Base-by-base conservation (phyloP, 805 yeast genomes). In the Sugiyamaella boreocaroliniensis region DNA sequence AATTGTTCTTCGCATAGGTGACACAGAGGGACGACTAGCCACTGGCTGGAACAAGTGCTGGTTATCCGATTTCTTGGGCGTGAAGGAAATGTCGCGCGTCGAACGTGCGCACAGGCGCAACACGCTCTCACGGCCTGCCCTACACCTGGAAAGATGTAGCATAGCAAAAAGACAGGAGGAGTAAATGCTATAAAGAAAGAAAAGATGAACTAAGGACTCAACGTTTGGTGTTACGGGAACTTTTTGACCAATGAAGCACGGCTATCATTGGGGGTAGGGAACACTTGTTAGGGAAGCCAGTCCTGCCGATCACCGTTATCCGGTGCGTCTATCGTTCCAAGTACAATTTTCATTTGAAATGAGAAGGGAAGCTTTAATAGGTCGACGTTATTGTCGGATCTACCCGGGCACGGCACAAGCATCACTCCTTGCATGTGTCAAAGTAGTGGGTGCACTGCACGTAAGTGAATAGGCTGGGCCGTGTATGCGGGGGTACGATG, bases 1-100 rank as follows among this genome's bases (percentile, higher is more conserved):
- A 41, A 85, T 88, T 45, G 64, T 65, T 43, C 74, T 62, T 18
- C 67, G 56, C 61, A 72, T 72, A 2, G 79, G 75, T 16, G 72
- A 68, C 11, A 64, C 59, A 6, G 59, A 55, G 1, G 63, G 49
- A 44, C 59, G 61, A 12, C 66, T 54, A 15, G 65, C 71, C 9
- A 63, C 64, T 4, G 72, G 72, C 40, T 61, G 64, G 56, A 68
- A 68, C 44, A 62, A 47, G 47, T 62, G 65, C 48, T 58, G 58
- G 12, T 54, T 51, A 15, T 45, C 48, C 8, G 48, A 45, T 18
- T 42, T 18, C 15, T 29, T 45, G 5, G 41, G 37, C 2, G 46
- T 26, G 46, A 43, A 43, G 5, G 46, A 43, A 15, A 43, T 14
- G 32, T 16, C 2, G 32, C 46, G 20, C 7, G 46, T 22, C 11